A percentile compares a stretch with the other conserved stretches of the same genome.
phyloP scores from a whole-genome alignment of 352 stramenopile species.

The Thalassiosira exigua region DNA sequence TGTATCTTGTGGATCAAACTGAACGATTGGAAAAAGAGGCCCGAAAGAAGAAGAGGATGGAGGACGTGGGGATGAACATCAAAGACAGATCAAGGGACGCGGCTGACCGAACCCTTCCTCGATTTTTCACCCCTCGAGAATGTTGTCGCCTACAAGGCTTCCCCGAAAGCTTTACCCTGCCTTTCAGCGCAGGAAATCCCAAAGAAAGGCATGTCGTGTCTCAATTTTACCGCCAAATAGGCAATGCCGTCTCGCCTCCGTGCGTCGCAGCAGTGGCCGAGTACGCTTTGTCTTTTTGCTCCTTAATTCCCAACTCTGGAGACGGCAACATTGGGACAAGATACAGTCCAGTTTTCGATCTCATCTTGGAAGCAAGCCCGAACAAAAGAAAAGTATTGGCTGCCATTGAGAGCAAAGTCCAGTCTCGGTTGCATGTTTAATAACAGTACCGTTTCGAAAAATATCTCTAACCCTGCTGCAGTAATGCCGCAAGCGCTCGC shows the following conservation, averaged over 20 bases:
- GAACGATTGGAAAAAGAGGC: conserved; percentile 18
- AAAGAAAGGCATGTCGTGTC: conserved; percentile 15
- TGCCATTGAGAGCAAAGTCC: conserved; percentile 23
- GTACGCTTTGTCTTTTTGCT: conserved; percentile 12
- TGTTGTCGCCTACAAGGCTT: conserved; percentile 54
- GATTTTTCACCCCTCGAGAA: conserved; percentile 47
- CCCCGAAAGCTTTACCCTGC: conserved; percentile 44
- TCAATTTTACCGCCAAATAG: conserved; percentile 48
- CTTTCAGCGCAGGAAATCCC: background rate
- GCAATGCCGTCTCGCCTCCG: conserved; percentile 48
- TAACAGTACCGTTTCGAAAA: background rate
- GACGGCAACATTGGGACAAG: background rate
- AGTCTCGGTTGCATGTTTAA: background rate
- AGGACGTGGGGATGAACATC: background rate
- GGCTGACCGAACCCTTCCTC: conserved; percentile 15
- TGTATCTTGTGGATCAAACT: conserved; percentile 15
- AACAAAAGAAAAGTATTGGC: conserved; percentile 20
- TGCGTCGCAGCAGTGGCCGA: conserved; percentile 31
- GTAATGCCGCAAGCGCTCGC: conserved; percentile 17
- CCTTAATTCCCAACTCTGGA: background rate
- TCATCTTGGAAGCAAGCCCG: conserved; percentile 26
- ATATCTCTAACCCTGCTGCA: conserved; percentile 23
- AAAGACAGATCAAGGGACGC: too few relatives aligned
- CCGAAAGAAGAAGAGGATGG: conserved; percentile 5
- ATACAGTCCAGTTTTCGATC: conserved; percentile 14